Conservation (phyloP, 179 eudicot genomes). For the Carnegiea gigantea region DNA sequence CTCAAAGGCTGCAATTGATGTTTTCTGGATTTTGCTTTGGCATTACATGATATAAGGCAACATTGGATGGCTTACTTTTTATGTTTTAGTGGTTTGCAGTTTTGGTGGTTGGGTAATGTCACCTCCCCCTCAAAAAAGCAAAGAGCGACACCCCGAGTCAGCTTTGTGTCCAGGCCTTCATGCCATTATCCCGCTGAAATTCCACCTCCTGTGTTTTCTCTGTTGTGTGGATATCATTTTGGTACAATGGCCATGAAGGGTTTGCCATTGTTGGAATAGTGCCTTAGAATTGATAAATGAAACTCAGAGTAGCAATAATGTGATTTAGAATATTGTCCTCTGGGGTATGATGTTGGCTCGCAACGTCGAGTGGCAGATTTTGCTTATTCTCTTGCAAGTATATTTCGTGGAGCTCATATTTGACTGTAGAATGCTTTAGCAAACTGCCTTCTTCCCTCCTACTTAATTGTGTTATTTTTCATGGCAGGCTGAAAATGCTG, state of each 20-base stretch:
- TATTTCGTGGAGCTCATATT: neutral
- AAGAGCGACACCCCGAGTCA: too few relatives aligned
- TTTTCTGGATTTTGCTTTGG: neutral
- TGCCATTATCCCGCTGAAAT: neutral
- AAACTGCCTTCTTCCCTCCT: neutral
- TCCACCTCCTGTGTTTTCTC: neutral
- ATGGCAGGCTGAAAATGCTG: slow-evolving; percentile 44
- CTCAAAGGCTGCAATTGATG: neutral
- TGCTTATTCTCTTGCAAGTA: neutral
- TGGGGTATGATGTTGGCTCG: neutral
- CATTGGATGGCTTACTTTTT: neutral
- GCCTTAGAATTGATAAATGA: neutral
- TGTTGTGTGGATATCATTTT: neutral
- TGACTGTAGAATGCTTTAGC: neutral
- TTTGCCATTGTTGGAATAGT: neutral
- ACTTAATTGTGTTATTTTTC: neutral
- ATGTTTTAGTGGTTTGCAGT: neutral
- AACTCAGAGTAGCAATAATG: neutral
- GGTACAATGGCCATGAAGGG: neutral
- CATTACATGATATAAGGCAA: neutral
- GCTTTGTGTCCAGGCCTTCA: neutral
- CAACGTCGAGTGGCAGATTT: neutral
- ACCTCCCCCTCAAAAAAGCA: too few relatives aligned
- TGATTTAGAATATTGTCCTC: neutral
- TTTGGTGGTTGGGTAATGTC: too few relatives aligned